A percentile compares a stretch with the other conserved stretches of the same genome.
Conservation (phyloP, 768 basidiomycete species). For the Chalciporus chontae region DNA sequence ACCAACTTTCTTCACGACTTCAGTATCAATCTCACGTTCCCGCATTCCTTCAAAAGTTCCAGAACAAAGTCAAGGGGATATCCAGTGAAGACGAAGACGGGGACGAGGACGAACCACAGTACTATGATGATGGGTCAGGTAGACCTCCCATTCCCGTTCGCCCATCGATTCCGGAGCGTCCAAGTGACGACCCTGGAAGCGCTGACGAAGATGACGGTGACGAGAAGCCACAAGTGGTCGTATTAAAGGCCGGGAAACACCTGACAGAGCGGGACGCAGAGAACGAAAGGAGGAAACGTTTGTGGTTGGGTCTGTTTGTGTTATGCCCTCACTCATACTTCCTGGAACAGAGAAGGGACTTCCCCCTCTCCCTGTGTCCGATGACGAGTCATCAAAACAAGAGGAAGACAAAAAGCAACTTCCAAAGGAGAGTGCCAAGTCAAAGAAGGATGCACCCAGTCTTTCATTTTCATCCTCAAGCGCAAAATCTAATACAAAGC, state of each 20-base stretch:
- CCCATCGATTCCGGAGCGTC: conserved; percentile 69
- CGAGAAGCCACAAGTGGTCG: conserved; percentile 87
- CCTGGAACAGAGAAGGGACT: conserved; percentile 56
- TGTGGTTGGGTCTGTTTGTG: conserved; percentile 13
- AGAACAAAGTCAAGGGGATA: conserved; percentile 57
- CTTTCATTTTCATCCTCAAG: conserved; percentile 41
- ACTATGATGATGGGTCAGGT: conserved; percentile 64
- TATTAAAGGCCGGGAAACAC: conserved; percentile 86
- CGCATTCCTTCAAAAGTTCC: conserved; percentile 61
- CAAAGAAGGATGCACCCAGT: conserved; percentile 17
- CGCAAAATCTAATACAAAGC: conserved; percentile 20
- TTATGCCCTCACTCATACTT: conserved; percentile 3
- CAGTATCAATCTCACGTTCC: conserved; percentile 61
- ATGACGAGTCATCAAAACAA: conserved; percentile 17
- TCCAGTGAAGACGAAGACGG: conserved; percentile 45
- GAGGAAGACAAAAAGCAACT: conserved; percentile 28
- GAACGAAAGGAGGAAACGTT: conserved; percentile 73
- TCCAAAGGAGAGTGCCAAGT: conserved; percentile 19
- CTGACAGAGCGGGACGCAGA: conserved; percentile 74
- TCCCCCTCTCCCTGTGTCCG: conserved; percentile 45
- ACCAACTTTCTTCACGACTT: conserved; percentile 70
- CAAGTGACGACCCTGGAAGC: conserved; percentile 65
- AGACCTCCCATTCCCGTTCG: conserved; percentile 71
- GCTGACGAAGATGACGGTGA: conserved; percentile 70
- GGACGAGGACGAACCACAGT: conserved; percentile 38